These are phyloP conservation scores for Monosporascus sp. DNA, from an alignment of 2,329 filamentous ascomycete genomes.

Conservation along the genomic window DNA sequence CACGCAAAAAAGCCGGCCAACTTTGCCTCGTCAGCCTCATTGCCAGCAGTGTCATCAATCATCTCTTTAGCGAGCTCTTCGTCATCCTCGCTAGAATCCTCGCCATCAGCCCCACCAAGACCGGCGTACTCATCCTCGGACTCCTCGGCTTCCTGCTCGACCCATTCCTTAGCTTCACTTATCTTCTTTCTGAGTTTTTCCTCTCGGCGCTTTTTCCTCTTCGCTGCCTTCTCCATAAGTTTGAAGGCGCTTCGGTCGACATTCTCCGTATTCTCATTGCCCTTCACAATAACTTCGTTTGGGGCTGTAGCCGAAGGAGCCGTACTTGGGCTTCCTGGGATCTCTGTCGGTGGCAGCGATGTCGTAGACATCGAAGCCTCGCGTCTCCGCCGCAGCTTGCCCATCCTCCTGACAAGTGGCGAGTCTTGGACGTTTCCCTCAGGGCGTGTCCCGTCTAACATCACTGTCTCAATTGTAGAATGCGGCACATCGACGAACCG, in stretches of 20 bases:
- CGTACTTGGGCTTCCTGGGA: slow-evolving; percentile 12
- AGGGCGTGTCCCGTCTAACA: slow-evolving; percentile 36
- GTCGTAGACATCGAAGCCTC: slow-evolving; percentile 12
- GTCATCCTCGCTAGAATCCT: slow-evolving; percentile 71
- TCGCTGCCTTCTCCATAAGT: slow-evolving; percentile 62
- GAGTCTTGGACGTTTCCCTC: slow-evolving; percentile 51
- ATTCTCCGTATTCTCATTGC: slow-evolving; percentile 2
- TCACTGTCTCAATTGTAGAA: slow-evolving; percentile 68
- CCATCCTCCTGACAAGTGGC: slow-evolving; percentile 57
- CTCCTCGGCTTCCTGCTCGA: slow-evolving; percentile 92
- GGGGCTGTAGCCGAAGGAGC: slow-evolving; percentile 35
- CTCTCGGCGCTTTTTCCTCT: slow-evolving; percentile 44
- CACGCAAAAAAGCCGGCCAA: slow-evolving; percentile 86
- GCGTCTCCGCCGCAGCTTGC: slow-evolving; percentile 36
- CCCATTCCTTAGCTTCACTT: slow-evolving; percentile 78
- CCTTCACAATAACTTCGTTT: slow-evolving; percentile 34
- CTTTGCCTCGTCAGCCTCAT: slow-evolving; percentile 73
- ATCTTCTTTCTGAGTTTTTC: slow-evolving; percentile 75
- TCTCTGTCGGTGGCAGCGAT: slow-evolving; percentile 41
- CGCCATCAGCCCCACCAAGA: slow-evolving; percentile 82
- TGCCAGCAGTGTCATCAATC: slow-evolving; percentile 78
- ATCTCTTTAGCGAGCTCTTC: slow-evolving; percentile 71
- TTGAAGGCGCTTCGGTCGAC: slow-evolving; percentile 52
- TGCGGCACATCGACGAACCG: slow-evolving; percentile 60
- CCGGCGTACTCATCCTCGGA: slow-evolving; percentile 98